Base-by-base conservation (phyloP, 2,329 filamentous ascomycete species). In the Aspergillus pseudoglaucus region DNA sequence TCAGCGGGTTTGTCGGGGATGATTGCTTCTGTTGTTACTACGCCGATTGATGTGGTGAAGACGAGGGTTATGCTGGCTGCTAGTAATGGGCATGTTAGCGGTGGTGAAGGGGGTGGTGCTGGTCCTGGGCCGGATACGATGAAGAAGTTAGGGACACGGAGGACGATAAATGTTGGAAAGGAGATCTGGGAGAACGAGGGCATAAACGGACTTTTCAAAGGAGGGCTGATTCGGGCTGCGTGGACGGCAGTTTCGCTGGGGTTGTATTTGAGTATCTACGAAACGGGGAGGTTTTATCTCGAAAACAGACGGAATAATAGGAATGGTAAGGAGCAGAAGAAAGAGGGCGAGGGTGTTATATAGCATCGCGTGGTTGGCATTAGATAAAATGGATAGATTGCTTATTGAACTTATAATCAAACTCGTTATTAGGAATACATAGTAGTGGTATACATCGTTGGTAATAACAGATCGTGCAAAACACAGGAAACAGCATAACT, bases 11-110 rank as follows among this genome's bases (percentile, higher is more conserved):
- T 78, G 14, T 87, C 89, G 0, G 90, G 90, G 0, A 81, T 82
- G 5, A 66, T 91, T 7, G 84, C 89, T 0, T 87, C 90, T 1
- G 78, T 87, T 8, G 65, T 93, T n/a, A 95, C 90, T 1, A 95
- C 90, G 44, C 90, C 90, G 0, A 82, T 90, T 47, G 90, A 95
- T 66, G 88, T 95, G 8, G 80, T 95, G 20, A 95, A 95, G 74
- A 95, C 90, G 54, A 74, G 88, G 44, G 86, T 95, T 69, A 95
- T 95, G 90, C 74, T 95, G 22, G 76, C 78, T 25, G 82, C 82
- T 1, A 75, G 72, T 12, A 64, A 47, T 18, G 17, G 27, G 8
- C 1, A 22, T 32, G 17, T 18, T 22, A 30, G 18, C 63, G 55
- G 32, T 63, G 55, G 32, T 40, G 15, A 42, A 30, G 25, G 10